Evolutionary conservation across 2,329 filamentous ascomycete species (phyloP), one percentile per base, ranked within the genome.

Genomic region (Bipolaris sorokiniana): DNA sequence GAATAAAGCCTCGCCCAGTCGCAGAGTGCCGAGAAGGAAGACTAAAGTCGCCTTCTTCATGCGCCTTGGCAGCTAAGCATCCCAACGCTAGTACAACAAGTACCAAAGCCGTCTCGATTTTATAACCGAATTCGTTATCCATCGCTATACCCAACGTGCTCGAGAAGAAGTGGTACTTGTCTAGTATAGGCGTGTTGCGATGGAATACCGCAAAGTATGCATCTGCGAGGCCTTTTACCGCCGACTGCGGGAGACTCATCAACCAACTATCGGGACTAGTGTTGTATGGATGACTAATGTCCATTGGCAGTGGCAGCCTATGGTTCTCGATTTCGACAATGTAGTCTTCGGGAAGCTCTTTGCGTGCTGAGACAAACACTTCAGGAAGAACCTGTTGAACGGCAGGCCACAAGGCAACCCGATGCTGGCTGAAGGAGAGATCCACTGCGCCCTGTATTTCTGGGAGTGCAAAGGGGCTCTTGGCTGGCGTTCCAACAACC

Each of bases 141-240:
- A 83, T 76, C 2, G 80, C 82, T 3, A 76, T 67, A 10, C 79
- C 78, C 5, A 84, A 76, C 0, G 81, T 84, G 58, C 77, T 81
- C 1, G 81, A 77, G 62, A 81, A 81, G 65, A 83, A 84, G 52
- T 82, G 79, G 16, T 78, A 78, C 54, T 82, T 81, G 60, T 85
- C 82, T 49, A 85, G 77, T 20, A 83, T 78, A 0, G 83, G 83
- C 15, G 79, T 83, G 26, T 77, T 82, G 0, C 81, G 81, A 62
- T 84, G 82, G 61, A 84, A 84, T 0, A 82, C 81, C n/a, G 79
- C 75, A 64, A 84, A 84, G 58, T 83, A 84, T 0, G 80, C 80
- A 69, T 83, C 80, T 7, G 80, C 78, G n/a, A 85, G 74, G 0
- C 81, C 81, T 58, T 81, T 82, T 51, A 84, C 76, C 38, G 81